phyloP scores from a whole-genome alignment of 2,329 filamentous ascomycete genomes.

The Madurella mycetomatis region DNA sequence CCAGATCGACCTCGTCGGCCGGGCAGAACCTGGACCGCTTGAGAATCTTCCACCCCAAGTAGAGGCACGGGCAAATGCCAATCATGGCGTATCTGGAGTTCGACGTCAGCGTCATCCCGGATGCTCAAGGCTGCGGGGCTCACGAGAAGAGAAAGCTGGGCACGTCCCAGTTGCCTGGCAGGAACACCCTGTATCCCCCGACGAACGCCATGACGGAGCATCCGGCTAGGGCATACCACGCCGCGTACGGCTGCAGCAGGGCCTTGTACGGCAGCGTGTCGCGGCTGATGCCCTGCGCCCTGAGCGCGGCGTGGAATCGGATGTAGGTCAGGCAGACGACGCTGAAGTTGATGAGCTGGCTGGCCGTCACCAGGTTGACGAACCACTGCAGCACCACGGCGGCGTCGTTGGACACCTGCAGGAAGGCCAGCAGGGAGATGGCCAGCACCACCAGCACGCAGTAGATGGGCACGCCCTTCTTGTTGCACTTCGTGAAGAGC shows the following conservation, averaged over 20 bases:
- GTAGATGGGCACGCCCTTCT: conserved; percentile 43
- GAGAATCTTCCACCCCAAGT: conserved; percentile 61
- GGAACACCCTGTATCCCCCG: conserved; percentile 50
- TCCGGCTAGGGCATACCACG: conserved; percentile 46
- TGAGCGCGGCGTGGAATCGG: conserved; percentile 48
- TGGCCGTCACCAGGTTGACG: conserved; percentile 34
- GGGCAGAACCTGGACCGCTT: conserved; percentile 55
- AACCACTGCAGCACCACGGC: conserved; percentile 39
- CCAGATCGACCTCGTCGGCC: conserved; percentile 56
- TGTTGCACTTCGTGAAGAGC: conserved; percentile 38
- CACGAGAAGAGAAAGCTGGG: conserved; percentile 32
- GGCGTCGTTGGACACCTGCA: conserved; percentile 36
- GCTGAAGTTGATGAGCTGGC: conserved; percentile 40
- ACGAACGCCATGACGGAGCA: conserved; percentile 50
- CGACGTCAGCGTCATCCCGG: neutral
- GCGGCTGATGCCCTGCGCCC: conserved; percentile 44
- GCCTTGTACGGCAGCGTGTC: conserved; percentile 45
- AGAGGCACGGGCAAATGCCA: conserved; percentile 42
- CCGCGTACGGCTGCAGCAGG: conserved; percentile 47
- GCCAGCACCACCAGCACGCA: conserved; percentile 32
- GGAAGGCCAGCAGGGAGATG: conserved; percentile 35
- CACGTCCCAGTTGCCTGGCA: conserved; percentile 30
- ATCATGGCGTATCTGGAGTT: conserved; percentile 31
- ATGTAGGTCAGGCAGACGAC: conserved; percentile 44
- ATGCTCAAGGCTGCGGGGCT: conserved; percentile 7